Base-by-base conservation (phyloP, 768 basidiomycete genomes). In the Rhodotorula diobovata region DNA sequence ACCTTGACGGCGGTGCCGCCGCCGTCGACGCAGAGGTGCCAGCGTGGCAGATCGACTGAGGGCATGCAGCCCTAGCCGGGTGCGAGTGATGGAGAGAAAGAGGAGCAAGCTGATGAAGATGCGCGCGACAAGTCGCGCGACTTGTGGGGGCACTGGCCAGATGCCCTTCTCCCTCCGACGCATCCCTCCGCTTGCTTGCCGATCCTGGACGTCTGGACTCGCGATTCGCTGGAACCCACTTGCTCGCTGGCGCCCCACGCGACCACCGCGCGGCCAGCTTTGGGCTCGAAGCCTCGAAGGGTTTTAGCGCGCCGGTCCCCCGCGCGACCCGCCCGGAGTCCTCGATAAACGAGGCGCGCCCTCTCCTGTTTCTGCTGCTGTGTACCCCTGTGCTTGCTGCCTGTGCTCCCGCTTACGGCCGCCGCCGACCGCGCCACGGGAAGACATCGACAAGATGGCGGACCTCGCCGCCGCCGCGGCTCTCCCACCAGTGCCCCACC, bases 11-110 rank as follows among this genome's bases (percentile, higher is more conserved):
- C 76, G 7, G 80, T 79, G 21, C 79, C 80, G 4, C 80, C 79
- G 16, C 76, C 79, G 66, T 80, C 79, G 15, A 76, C 78, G 61
- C 79, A 79, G 16, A 80, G 71, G 32, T 76, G 71, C 39, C 79
- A 75, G 35, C 55, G 46, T 8, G 18, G 43, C 20, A 34, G 28
- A 14, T 16, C 16, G 11, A 41, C 25, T 16, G 65, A 53, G 2
- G 66, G 61, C 66, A 72, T 61, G 10, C 48, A 50, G 48, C 48
- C 25, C 25, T 7, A 4, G 9, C 23, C 23, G 9, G 35, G 12
- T 51, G 48, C 25, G 35, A 54, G 28, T 0, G 10, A 12, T 39
- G 7, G 53, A 4, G 16, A 32, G 18, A 4, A 30, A 30, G 53
- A 5, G 25, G 48, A 12, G 11, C 23, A 25, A 50, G 28, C 48